Evolutionary conservation across 2,329 filamentous ascomycete species (phyloP).

Genomic region (Pestalotiopsis sp.): DNA sequence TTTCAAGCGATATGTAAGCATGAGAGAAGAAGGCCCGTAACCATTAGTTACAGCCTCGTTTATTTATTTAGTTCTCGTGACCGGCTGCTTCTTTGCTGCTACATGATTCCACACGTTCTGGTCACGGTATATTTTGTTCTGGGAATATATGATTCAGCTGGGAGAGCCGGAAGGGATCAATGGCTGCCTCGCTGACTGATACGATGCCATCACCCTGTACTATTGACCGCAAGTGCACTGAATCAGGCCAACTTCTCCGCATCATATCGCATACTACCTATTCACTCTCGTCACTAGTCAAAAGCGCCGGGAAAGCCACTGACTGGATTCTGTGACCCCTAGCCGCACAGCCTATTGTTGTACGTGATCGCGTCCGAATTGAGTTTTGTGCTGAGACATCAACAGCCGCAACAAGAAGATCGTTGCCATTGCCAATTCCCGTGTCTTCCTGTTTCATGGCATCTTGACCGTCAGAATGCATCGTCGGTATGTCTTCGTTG

Average conservation of each 20-base stretch:
- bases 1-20: conserved; percentile 10
- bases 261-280: not conserved
- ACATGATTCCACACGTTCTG: not conserved
- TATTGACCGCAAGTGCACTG: not conserved
- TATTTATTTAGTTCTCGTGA: not conserved
- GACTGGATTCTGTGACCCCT: not conserved
- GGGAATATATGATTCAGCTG: not conserved
- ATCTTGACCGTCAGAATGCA: not conserved
- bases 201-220: not conserved
- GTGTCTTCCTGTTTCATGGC: not conserved
- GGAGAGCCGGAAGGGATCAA: not conserved
- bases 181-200: not conserved
- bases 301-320: not conserved
- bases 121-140: not conserved
- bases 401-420: not conserved
- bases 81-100: not conserved
- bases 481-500: not conserved
- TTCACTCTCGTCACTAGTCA: not conserved
- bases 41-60: conserved; percentile 6
- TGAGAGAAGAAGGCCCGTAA: not conserved
- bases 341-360: not conserved
- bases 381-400: not conserved
- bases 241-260: not conserved
- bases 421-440: not conserved
- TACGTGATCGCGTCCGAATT: not conserved